Conservation (phyloP, 2,329 filamentous ascomycete genomes). For the Metarhizium robertsii region DNA sequence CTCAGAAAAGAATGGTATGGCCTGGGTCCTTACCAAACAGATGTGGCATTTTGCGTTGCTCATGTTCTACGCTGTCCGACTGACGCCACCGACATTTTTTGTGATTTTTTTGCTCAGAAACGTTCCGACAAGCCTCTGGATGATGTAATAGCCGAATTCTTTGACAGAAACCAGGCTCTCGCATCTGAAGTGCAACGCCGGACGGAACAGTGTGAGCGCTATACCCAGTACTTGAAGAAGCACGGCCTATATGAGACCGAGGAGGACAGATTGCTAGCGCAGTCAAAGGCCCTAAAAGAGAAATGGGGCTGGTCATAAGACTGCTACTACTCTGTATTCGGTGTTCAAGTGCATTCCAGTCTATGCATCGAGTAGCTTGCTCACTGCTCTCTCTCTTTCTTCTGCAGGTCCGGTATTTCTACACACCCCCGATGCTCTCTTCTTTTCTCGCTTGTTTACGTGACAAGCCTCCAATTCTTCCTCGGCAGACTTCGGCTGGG, state of each 20-base stretch:
- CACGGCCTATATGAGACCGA: conserved; percentile 10
- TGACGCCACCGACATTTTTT: conserved; percentile 8
- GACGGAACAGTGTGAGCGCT: conserved; percentile 10
- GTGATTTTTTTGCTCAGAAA: conserved; percentile 6
- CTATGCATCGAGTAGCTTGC: no score
- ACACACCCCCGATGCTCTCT: no score
- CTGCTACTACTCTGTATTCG: background rate
- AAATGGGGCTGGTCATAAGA: conserved; percentile 8
- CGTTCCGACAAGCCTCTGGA: conserved; percentile 5
- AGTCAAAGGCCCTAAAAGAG: conserved; percentile 8
- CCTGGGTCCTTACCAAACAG: conserved; percentile 1
- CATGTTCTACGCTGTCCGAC: conserved; percentile 9
- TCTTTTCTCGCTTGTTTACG: no score
- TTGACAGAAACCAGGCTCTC: conserved; percentile 5
- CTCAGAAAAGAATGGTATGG: conserved; percentile 11
- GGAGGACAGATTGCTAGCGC: conserved; percentile 7
- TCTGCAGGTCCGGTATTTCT: no score
- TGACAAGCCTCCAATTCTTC: no score
- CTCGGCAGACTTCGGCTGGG: no score
- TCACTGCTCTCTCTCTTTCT: no score
- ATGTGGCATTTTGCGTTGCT: conserved; percentile 9
- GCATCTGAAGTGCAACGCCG: conserved; percentile 8
- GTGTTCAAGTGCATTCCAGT: no score
- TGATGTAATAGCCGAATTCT: conserved; percentile 9
- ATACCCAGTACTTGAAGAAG: conserved; percentile 10